Evolutionary conservation across 2,329 filamentous ascomycete genomes (phyloP).

Genomic region (Xylariaceae sp.): DNA sequence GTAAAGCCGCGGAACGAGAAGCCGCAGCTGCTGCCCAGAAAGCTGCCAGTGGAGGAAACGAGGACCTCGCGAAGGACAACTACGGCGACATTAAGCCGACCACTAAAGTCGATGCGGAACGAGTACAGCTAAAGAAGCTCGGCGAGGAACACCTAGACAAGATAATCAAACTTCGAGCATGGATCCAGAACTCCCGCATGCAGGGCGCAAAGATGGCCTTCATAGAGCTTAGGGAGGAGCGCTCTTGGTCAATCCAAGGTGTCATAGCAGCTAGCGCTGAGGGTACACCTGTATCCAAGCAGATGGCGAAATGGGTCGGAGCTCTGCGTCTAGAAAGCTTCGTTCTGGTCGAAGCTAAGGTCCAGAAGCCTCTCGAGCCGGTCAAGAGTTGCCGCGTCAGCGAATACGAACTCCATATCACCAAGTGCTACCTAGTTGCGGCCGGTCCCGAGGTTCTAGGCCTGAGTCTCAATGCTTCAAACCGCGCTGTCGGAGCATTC

Average conservation of each 20-base stretch:
- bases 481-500: slow-evolving; percentile 62
- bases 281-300: neutral
- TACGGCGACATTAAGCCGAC: slow-evolving; percentile 75
- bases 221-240: slow-evolving; percentile 80
- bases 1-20: slow-evolving; percentile 75
- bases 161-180: slow-evolving; percentile 77
- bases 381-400: slow-evolving; percentile 87
- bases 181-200: slow-evolving; percentile 85
- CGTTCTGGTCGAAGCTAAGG: slow-evolving; percentile 78
- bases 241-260: slow-evolving; percentile 80
- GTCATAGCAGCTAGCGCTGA: slow-evolving; percentile 67
- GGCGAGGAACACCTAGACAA: slow-evolving; percentile 70
- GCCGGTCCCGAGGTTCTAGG: slow-evolving; percentile 64
- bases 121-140: slow-evolving; percentile 68
- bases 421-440: slow-evolving; percentile 81
- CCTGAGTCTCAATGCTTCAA: slow-evolving; percentile 63
- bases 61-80: slow-evolving; percentile 75
- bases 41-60: slow-evolving; percentile 66
- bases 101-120: slow-evolving; percentile 62
- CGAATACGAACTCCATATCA: slow-evolving; percentile 85
- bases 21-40: slow-evolving; percentile 73
- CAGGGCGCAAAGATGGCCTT: slow-evolving; percentile 94
- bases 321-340: slow-evolving; percentile 80
- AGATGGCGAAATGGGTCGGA: slow-evolving; percentile 94
- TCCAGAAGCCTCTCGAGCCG: slow-evolving; percentile 83